Evolutionary conservation across 2,329 filamentous ascomycete species (phyloP).

Genomic region (Colletotrichum cuscutae): DNA sequence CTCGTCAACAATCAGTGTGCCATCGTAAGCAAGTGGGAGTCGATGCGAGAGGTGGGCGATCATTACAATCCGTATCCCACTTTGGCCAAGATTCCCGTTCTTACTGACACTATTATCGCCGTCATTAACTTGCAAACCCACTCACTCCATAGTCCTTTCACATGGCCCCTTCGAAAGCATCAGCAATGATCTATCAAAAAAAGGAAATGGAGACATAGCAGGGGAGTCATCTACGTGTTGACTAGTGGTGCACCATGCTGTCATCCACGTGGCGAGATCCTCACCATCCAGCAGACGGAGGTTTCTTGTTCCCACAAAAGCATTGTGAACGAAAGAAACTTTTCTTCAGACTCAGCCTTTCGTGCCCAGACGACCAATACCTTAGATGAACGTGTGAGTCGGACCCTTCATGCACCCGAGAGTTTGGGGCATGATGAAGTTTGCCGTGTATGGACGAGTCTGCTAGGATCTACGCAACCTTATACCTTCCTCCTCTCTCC

Average conservation of each 20-base stretch:
- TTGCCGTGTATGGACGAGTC: not conserved
- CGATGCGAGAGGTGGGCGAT: not conserved
- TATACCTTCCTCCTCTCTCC: not conserved
- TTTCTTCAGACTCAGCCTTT: not conserved
- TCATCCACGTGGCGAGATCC: too few relatives aligned
- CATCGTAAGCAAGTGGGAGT: not conserved
- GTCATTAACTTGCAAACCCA: too few relatives aligned
- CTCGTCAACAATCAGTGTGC: not conserved
- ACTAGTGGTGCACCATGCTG: too few relatives aligned
- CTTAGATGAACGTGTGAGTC: not conserved
- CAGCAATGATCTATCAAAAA: too few relatives aligned
- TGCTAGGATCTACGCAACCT: not conserved
- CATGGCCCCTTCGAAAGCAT: too few relatives aligned
- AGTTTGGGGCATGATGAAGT: slow-evolving; percentile 2
- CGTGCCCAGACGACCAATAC: not conserved
- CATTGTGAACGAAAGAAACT: not conserved
- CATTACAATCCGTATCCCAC: too few relatives aligned
- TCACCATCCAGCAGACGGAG: too few relatives aligned
- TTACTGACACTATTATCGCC: too few relatives aligned
- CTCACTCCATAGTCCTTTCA: too few relatives aligned
- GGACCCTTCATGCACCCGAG: not conserved
- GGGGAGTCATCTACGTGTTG: too few relatives aligned
- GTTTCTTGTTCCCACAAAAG: not conserved
- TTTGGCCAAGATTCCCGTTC: too few relatives aligned
- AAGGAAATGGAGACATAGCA: too few relatives aligned